Conservation (phyloP, 305 asterid species). For the Plantago rigida region DNA sequence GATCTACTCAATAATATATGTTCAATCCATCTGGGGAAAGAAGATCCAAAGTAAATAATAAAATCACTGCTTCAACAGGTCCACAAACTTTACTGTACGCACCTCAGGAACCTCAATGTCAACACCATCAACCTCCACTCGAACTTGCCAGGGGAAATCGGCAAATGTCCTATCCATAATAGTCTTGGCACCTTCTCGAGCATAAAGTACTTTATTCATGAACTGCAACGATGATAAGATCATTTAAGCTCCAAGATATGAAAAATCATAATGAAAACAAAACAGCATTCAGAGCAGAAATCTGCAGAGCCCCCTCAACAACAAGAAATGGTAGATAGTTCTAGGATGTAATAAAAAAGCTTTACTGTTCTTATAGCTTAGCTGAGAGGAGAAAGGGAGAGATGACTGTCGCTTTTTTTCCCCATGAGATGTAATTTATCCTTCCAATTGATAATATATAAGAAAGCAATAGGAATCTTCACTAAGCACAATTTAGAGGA, state of each 20-base stretch:
- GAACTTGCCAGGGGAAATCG: conserved; percentile 84
- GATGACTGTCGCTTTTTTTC: no score
- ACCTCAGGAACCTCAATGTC: conserved; percentile 97
- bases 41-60: no score
- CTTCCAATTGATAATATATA: neutral
- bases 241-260: conserved; percentile 25
- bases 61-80: conserved; percentile 7
- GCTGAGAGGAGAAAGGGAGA: neutral
- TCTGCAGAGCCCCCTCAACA: conserved; percentile 10
- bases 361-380: neutral
- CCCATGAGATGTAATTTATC: no score
- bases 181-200: conserved; percentile 93
- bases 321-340: conserved; percentile 11
- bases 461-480: neutral
- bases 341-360: conserved; percentile 6
- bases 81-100: conserved; percentile 22
- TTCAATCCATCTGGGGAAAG: no score
- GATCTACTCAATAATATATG: no score
- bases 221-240: conserved; percentile 50
- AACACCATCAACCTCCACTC: conserved; percentile 90
- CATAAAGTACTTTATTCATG: conserved; percentile 95
- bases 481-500: neutral
- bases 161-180: conserved; percentile 86
- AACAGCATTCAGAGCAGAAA: conserved; percentile 9
- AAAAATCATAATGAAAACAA: neutral